A percentile compares a stretch with the other conserved stretches of the same genome.
phyloP scores from a whole-genome alignment of 2,329 filamentous ascomycete species.

The Orbilia blumenaviensis region DNA sequence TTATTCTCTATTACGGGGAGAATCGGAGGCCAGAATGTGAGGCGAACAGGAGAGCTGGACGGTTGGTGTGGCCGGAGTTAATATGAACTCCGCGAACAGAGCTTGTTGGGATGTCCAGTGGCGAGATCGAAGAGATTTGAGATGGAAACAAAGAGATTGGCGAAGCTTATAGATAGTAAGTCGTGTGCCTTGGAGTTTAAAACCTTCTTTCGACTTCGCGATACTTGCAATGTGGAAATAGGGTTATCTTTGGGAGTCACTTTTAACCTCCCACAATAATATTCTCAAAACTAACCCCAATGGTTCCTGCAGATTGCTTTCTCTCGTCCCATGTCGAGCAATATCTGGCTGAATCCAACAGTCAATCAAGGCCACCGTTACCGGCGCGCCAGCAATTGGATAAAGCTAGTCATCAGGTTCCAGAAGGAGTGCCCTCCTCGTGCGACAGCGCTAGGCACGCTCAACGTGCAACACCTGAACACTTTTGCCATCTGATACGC shows the following conservation, averaged over 20 bases:
- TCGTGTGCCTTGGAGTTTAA: conserved; percentile 3
- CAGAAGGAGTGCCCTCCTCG: background rate
- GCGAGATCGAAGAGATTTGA: background rate
- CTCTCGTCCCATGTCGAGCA: background rate
- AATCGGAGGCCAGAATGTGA: conserved; percentile 26
- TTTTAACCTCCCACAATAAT: background rate
- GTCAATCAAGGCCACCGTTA: conserved; percentile 10
- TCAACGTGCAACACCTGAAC: background rate
- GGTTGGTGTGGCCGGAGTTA: conserved; percentile 6
- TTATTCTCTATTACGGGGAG: conserved; percentile 17
- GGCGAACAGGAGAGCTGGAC: background rate
- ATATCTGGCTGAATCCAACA: conserved; percentile 11
- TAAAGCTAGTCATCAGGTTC: conserved; percentile 9
- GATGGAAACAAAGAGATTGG: background rate
- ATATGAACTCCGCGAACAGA: conserved; percentile 21
- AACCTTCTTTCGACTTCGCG: background rate
- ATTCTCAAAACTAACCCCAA: conserved; percentile 13
- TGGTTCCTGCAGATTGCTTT: conserved; percentile 1
- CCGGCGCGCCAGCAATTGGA: background rate
- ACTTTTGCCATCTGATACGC: background rate
- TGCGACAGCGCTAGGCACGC: background rate
- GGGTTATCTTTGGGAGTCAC: background rate
- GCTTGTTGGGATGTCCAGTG: background rate
- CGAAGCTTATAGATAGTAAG: background rate
- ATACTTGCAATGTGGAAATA: background rate